These are phyloP conservation scores for Neonectria neomacrospora DNA, from an alignment of 2,329 filamentous ascomycete species.

Conservation along the genomic window DNA sequence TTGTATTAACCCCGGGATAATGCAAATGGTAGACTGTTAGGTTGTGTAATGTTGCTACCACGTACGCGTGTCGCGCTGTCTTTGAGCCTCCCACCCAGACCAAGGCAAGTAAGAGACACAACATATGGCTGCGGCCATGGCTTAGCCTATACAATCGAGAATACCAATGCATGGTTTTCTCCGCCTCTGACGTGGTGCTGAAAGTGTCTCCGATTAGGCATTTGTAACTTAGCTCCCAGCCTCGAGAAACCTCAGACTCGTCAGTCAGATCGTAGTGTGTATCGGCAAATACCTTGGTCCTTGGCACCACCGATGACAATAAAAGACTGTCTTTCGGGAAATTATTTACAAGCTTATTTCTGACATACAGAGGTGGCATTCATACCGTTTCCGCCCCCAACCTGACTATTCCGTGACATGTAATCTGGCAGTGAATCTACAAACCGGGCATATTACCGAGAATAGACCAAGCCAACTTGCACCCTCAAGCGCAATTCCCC, in stretches of 20 bases:
- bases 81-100: too few species aligned
- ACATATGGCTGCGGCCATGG: not conserved
- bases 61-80: not conserved
- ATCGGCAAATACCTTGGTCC: not conserved
- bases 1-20: slow-evolving; percentile 4
- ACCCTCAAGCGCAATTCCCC: not conserved
- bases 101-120: not conserved
- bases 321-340: too few species aligned
- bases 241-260: not conserved
- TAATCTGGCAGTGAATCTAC: not conserved
- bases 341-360: not conserved
- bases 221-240: not conserved
- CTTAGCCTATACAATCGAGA: not conserved
- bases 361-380: too few species aligned
- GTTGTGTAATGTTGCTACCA: not conserved
- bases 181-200: not conserved
- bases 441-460: not conserved
- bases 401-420: not conserved
- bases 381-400: slow-evolving; percentile 4
- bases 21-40: not conserved
- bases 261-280: too few species aligned
- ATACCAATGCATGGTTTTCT: not conserved
- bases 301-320: not conserved
- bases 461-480: not conserved
- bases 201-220: too few species aligned